Percentiles rank a stretch among this genome's conserved stretches.
Conservation (phyloP, 2,329 filamentous ascomycete genomes). For the Ceratocystis papillata region DNA sequence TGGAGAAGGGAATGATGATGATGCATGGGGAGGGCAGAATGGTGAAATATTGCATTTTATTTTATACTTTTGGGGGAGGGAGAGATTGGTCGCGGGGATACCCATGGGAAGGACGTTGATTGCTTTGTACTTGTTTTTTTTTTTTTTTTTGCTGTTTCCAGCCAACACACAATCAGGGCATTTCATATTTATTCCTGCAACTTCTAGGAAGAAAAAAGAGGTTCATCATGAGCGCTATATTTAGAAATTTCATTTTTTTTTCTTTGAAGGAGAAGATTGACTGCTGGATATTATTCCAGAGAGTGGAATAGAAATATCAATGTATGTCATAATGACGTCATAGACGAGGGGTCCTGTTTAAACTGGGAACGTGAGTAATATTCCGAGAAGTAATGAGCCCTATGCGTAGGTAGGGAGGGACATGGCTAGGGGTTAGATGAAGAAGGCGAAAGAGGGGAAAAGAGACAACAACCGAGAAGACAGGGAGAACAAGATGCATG, state of each 20-base stretch:
- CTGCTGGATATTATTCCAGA: no score
- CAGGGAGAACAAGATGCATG: not conserved
- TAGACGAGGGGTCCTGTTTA: not conserved
- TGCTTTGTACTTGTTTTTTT: not conserved
- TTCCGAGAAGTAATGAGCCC: not conserved
- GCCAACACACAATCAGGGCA: not conserved
- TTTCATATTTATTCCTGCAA: not conserved
- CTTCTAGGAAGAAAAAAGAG: not conserved
- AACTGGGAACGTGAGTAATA: not conserved
- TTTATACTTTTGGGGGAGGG: not conserved
- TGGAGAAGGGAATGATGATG: not conserved
- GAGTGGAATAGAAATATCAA: not conserved
- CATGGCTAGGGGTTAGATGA: not conserved
- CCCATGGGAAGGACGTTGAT: slow-evolving; percentile 4
- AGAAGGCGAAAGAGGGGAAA: not conserved
- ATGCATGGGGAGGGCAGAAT: not conserved
- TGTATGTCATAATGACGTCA: not conserved
- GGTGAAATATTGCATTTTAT: not conserved
- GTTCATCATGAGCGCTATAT: not conserved
- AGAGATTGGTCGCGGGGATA: not conserved
- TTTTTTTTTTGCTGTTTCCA: not conserved
- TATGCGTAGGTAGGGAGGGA: not conserved
- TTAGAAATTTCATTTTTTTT: not conserved
- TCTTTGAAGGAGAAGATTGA: not conserved
- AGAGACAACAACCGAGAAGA: not conserved